Percentiles rank a stretch among this genome's conserved stretches.
Conservation (phyloP, 1,139 yeast genomes). For the Yamadazyma siamensis region DNA sequence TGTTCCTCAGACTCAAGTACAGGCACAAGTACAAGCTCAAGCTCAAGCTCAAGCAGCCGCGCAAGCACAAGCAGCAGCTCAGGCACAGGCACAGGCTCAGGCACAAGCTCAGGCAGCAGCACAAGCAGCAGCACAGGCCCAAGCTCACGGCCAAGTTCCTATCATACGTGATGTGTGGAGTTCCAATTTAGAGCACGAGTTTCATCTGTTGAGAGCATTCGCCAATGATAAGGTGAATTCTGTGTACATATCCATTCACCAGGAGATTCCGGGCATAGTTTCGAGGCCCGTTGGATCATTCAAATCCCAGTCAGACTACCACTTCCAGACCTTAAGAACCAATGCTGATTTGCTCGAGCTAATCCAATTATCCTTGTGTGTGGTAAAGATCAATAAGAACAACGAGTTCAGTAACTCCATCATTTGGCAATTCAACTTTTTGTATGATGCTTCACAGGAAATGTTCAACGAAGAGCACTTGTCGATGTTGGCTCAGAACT, state of each 20-base stretch:
- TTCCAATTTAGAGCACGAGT: conserved; percentile 78
- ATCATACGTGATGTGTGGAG: conserved; percentile 76
- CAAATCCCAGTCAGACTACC: conserved; percentile 86
- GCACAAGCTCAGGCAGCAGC: background rate
- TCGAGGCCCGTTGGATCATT: conserved; percentile 97
- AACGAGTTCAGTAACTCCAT: conserved; percentile 62
- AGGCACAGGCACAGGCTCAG: conserved; percentile 4
- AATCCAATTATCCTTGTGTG: conserved; percentile 84
- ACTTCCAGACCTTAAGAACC: conserved; percentile 89
- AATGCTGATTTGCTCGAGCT: conserved; percentile 85
- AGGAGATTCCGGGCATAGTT: conserved; percentile 94
- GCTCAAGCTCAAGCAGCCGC: background rate
- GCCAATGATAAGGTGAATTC: conserved; percentile 59
- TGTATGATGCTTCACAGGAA: conserved; percentile 69
- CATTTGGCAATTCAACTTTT: conserved; percentile 95
- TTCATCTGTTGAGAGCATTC: conserved; percentile 67
- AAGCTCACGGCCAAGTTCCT: conserved; percentile 28
- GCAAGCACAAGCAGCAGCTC: background rate
- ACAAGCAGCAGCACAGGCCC: conserved; percentile 8
- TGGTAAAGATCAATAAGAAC: conserved; percentile 64
- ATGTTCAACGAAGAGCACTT: conserved; percentile 84
- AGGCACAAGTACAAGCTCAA: background rate
- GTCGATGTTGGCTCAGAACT: conserved; percentile 61
- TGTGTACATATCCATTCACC: conserved; percentile 68
- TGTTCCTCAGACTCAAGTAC: conserved; percentile 5